These are phyloP conservation scores for Hanseniaspora osmophila DNA, from an alignment of 805 yeast genomes.

Conservation along the genomic window DNA sequence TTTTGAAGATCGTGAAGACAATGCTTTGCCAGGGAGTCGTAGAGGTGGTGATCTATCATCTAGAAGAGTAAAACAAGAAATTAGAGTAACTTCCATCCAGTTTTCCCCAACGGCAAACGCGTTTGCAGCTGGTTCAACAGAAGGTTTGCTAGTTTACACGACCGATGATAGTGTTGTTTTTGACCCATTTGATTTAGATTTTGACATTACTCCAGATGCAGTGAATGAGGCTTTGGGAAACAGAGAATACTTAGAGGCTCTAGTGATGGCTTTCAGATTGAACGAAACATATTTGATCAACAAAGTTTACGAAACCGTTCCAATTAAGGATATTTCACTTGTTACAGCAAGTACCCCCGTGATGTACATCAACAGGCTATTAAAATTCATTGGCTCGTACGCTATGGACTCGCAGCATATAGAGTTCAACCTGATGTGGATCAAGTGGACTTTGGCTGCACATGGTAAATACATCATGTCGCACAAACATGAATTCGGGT, in stretches of 20 bases:
- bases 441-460: conserved; percentile 45
- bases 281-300: conserved; percentile 68
- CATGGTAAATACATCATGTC: conserved; percentile 67
- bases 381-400: conserved; percentile 55
- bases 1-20: conserved; percentile 65
- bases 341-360: conserved; percentile 59
- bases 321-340: conserved; percentile 53
- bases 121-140: conserved; percentile 92
- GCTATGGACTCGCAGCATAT: conserved; percentile 64
- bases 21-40: conserved; percentile 71
- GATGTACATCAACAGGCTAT: conserved; percentile 55
- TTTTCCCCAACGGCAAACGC: conserved; percentile 85
- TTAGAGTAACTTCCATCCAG: conserved; percentile 62
- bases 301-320: conserved; percentile 58
- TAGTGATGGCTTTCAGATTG: conserved; percentile 86
- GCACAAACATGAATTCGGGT: conserved; percentile 48
- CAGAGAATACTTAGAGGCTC: conserved; percentile 50
- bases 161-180: conserved; percentile 62
- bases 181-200: conserved; percentile 90
- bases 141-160: conserved; percentile 74
- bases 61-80: conserved; percentile 62
- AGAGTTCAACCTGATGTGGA: conserved; percentile 77
- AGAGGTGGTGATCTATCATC: conserved; percentile 68
- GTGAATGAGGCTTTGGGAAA: conserved; percentile 47
- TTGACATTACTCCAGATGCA: conserved; percentile 78